A percentile compares a stretch with the other conserved stretches of the same genome.
These are phyloP conservation scores for Nigrograna mackinnonii DNA, from an alignment of 2,329 filamentous ascomycete genomes.

Conservation along the genomic window DNA sequence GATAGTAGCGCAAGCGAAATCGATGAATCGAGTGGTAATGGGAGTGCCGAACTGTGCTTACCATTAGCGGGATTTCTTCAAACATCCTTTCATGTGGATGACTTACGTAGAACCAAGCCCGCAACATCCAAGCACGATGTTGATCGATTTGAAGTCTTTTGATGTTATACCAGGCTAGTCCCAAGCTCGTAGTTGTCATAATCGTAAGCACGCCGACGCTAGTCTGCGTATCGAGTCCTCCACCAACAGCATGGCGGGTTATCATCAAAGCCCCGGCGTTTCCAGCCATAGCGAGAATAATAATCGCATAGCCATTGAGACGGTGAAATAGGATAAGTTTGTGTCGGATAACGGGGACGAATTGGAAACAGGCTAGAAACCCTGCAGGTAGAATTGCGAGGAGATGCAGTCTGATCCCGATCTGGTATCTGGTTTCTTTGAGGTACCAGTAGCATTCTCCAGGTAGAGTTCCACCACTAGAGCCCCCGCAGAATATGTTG, in stretches of 20 bases:
- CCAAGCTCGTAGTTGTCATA: slow-evolving; percentile 48
- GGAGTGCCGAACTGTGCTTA: slow-evolving; percentile 56
- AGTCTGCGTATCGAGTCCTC: slow-evolving; percentile 54
- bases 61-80: too few species aligned
- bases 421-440: slow-evolving; percentile 30
- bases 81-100: too few species aligned
- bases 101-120: too few species aligned
- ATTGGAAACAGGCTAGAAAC: slow-evolving; percentile 46
- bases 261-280: slow-evolving; percentile 60
- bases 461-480: not conserved
- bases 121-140: slow-evolving; percentile 67
- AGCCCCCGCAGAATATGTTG: not conserved
- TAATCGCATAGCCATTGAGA: slow-evolving; percentile 61
- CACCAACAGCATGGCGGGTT: slow-evolving; percentile 56
- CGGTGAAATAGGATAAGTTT: slow-evolving; percentile 60
- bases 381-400: slow-evolving; percentile 42
- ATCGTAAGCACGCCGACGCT: slow-evolving; percentile 50
- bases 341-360: slow-evolving; percentile 49
- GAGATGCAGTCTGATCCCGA: slow-evolving; percentile 50
- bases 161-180: slow-evolving; percentile 59
- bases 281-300: slow-evolving; percentile 52
- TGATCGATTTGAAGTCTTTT: slow-evolving; percentile 65
- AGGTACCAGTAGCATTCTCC: slow-evolving; percentile 49
- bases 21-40: slow-evolving; percentile 56
- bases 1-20: slow-evolving; percentile 47